Evolutionary conservation across 2,329 filamentous ascomycete species (phyloP).

Genomic region (Thielaviopsis euricoi): DNA sequence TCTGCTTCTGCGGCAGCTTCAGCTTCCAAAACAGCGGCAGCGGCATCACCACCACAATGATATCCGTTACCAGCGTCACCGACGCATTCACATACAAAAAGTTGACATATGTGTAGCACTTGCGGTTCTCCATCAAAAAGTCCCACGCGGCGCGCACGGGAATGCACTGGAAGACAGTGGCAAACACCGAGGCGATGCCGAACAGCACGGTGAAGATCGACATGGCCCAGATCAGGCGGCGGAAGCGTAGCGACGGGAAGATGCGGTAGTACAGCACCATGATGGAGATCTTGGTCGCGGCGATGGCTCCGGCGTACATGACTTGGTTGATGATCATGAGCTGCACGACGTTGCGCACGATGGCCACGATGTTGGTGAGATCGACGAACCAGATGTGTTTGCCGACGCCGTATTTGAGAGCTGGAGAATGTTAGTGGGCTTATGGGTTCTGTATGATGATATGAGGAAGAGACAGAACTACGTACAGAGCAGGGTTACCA

Average conservation of each 20-base stretch:
- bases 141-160: constrained; percentile 18
- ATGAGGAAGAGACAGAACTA: too few relatives aligned
- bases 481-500: constrained; percentile 3
- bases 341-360: constrained; percentile 9
- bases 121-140: constrained; percentile 9
- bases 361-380: neutral
- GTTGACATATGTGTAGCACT: constrained; percentile 17
- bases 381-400: constrained; percentile 6
- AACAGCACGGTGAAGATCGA: constrained; percentile 14
- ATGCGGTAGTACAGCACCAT: constrained; percentile 20
- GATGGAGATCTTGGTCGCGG: constrained; percentile 20
- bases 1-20: constrained; percentile 16
- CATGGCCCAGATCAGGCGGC: constrained; percentile 16
- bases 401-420: constrained; percentile 8
- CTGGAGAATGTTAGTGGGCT: constrained; percentile 8
- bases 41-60: constrained; percentile 17
- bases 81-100: constrained; percentile 17
- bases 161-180: constrained; percentile 17
- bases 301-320: constrained; percentile 19
- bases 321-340: constrained; percentile 17
- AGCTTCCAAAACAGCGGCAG: constrained; percentile 18
- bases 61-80: constrained; percentile 17
- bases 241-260: constrained; percentile 16
- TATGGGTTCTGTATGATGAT: too few relatives aligned
- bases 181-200: constrained; percentile 17